A percentile compares a stretch with the other conserved stretches of the same genome.
These are phyloP conservation scores for Withania somnifera DNA, from an alignment of 305 asterid species.

Conservation along the genomic window DNA sequence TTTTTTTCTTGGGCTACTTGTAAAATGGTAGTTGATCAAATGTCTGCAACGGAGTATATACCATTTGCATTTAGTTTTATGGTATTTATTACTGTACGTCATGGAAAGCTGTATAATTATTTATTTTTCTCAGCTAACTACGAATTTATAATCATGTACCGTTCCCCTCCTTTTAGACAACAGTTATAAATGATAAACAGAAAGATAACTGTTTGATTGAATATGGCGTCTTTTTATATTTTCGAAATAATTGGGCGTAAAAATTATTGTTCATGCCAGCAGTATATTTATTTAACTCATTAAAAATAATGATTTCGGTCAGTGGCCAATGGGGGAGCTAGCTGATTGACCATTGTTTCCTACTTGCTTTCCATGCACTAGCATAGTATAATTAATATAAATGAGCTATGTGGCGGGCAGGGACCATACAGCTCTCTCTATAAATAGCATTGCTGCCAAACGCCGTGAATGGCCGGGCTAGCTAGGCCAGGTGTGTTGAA, in stretches of 20 bases:
- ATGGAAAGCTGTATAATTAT: conserved; percentile 8
- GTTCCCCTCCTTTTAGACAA: not conserved
- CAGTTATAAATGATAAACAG: not conserved
- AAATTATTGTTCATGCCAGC: too few species aligned
- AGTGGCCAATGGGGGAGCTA: not conserved
- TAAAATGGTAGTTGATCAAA: not conserved
- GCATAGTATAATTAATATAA: not conserved
- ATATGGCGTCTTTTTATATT: not conserved
- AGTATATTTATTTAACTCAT: not conserved
- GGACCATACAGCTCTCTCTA: not conserved
- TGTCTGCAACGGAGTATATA: not conserved
- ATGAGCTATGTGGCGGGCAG: not conserved
- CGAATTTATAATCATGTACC: conserved; percentile 3
- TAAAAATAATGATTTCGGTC: not conserved
- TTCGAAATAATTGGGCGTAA: too few species aligned
- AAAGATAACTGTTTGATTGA: not conserved
- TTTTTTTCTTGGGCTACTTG: too few species aligned
- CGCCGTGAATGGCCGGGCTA: not conserved
- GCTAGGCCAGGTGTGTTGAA: not conserved
- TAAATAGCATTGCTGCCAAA: not conserved
- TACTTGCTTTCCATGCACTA: not conserved
- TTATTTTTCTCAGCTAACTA: conserved; percentile 12
- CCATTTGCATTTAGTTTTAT: conserved; percentile 12
- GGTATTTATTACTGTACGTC: conserved; percentile 2
- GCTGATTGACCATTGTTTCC: not conserved